Evolutionary conservation across 805 yeast species (phyloP).

Genomic region (Naumovozyma castellii): DNA sequence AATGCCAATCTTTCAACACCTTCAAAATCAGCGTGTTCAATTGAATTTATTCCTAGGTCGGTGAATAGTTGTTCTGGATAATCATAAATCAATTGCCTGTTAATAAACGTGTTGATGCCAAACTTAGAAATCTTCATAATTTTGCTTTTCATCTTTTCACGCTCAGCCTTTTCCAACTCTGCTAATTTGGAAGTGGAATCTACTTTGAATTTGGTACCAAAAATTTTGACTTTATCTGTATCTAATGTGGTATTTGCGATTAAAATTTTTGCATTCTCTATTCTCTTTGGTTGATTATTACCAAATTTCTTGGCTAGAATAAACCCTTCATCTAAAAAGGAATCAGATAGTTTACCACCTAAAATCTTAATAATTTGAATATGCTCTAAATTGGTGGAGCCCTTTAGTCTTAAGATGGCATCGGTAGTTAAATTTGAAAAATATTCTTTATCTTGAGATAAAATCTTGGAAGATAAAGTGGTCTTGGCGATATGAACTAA

Average conservation of each 20-base stretch:
- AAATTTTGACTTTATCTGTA: conserved; percentile 93
- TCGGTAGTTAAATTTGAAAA: conserved; percentile 88
- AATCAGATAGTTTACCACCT: conserved; percentile 87
- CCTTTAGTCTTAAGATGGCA: conserved; percentile 80
- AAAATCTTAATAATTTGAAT: conserved; percentile 88
- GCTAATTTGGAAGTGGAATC: conserved; percentile 92
- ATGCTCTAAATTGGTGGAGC: conserved; percentile 80
- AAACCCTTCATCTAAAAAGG: conserved; percentile 93
- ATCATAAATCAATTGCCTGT: conserved; percentile 93
- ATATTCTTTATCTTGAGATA: conserved; percentile 88
- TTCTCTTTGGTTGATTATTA: conserved; percentile 80
- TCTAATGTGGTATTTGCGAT: conserved; percentile 95
- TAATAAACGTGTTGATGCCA: conserved; percentile 81
- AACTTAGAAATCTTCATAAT: conserved; percentile 83
- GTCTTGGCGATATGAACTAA: conserved; percentile 83
- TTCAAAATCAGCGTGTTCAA: conserved; percentile 97
- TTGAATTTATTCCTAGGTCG: conserved; percentile 78
- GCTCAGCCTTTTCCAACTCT: conserved; percentile 88
- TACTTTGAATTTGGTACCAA: conserved; percentile 96
- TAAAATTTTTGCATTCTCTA: conserved; percentile 75
- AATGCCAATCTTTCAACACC: conserved; percentile 94
- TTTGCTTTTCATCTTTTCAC: conserved; percentile 82
- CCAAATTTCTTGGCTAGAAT: conserved; percentile 88
- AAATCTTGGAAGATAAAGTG: conserved; percentile 83
- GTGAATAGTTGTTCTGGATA: conserved; percentile 94